Evolutionary conservation across 2,329 filamentous ascomycete species (phyloP).

Genomic region (Trematosphaeria pertusa): DNA sequence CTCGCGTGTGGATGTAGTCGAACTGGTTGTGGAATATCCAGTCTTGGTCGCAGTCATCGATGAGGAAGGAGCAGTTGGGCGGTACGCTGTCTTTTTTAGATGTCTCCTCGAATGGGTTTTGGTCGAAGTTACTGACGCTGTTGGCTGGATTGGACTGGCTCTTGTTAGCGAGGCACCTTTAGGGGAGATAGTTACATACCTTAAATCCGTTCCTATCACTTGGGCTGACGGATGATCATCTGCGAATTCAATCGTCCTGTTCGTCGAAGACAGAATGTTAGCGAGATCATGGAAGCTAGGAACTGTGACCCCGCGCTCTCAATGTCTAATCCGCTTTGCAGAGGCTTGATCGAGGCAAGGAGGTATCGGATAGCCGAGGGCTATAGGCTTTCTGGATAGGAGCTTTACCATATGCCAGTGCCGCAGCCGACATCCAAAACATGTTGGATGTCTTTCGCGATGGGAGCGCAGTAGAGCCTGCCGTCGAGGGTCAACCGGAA

Average conservation of each 20-base stretch:
- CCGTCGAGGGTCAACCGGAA: conserved; percentile 43
- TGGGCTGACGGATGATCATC: conserved; percentile 41
- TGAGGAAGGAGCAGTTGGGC: conserved; percentile 43
- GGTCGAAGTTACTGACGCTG: conserved; percentile 11
- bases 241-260: conserved; percentile 32
- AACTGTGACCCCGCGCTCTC: no score
- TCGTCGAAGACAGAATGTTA: neutral
- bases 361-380: no score
- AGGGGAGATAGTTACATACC: conserved; percentile 13
- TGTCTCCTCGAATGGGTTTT: neutral
- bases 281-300: neutral
- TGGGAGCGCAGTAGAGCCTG: conserved; percentile 36
- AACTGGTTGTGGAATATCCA: conserved; percentile 64
- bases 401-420: conserved; percentile 44
- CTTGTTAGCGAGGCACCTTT: neutral
- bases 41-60: conserved; percentile 52
- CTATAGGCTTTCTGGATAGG: conserved; percentile 3
- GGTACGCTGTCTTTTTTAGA: conserved; percentile 27
- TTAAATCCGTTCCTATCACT: conserved; percentile 46
- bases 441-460: conserved; percentile 33
- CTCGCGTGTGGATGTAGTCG: conserved; percentile 64
- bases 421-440: conserved; percentile 44
- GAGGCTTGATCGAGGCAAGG: no score
- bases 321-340: no score
- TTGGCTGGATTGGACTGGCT: conserved; percentile 38